phyloP scores from a whole-genome alignment of 768 basidiomycete genomes.

The Boletus edulis region DNA sequence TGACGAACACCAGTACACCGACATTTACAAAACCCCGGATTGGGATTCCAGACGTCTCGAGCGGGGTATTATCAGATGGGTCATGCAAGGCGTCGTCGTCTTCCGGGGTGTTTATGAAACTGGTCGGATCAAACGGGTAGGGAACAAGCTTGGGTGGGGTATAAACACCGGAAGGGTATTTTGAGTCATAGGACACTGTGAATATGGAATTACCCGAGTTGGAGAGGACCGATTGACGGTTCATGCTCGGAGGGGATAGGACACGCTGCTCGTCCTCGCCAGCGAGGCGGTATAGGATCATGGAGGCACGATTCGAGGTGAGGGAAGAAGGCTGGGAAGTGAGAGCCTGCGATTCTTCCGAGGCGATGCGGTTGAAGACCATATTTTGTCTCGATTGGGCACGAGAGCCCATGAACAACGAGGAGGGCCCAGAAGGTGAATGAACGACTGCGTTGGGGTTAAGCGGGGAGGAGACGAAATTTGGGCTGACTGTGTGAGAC shows the following conservation, averaged over 20 bases:
- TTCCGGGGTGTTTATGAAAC: conserved; percentile 57
- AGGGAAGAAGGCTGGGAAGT: conserved; percentile 21
- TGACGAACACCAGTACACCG: conserved; percentile 59
- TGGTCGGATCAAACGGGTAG: conserved; percentile 67
- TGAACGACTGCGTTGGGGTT: conserved; percentile 39
- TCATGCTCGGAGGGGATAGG: conserved; percentile 34
- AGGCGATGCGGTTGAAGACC: conserved; percentile 42
- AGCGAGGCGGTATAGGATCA: conserved; percentile 65
- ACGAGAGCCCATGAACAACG: conserved; percentile 32
- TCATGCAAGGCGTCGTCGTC: conserved; percentile 80
- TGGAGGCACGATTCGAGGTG: conserved; percentile 46
- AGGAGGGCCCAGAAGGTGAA: conserved; percentile 1
- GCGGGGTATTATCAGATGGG: conserved; percentile 36
- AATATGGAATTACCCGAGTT: conserved; percentile 51
- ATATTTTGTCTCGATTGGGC: conserved; percentile 40
- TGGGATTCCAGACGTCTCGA: conserved; percentile 28
- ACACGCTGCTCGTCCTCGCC: conserved; percentile 33
- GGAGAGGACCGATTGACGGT: conserved; percentile 47
- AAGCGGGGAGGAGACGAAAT: conserved; percentile 51
- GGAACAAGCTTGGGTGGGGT: conserved; percentile 47
- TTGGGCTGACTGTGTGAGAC: conserved; percentile 23
- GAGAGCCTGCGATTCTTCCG: conserved; percentile 45
- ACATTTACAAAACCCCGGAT: conserved; percentile 67
- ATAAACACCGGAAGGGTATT: conserved; percentile 53
- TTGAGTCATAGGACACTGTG: conserved; percentile 53